These are phyloP conservation scores for Fusarium guadeloupense DNA, from an alignment of 2,329 filamentous ascomycete species.

Conservation along the genomic window DNA sequence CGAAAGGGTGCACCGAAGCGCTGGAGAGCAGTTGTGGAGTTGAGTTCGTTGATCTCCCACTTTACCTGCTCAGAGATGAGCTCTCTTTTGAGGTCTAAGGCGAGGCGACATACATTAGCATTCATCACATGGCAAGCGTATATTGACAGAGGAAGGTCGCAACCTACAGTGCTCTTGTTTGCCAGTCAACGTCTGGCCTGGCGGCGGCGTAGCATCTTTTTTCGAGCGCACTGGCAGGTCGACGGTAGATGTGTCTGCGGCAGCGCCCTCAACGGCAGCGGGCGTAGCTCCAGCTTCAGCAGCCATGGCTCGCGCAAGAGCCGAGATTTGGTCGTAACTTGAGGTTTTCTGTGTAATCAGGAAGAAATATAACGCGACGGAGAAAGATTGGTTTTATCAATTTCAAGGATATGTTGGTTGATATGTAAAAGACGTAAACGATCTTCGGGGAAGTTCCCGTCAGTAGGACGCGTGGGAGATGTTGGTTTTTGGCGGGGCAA, in stretches of 20 bases:
- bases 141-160: not conserved
- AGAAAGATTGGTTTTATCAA: constrained; percentile 9
- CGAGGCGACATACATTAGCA: constrained; percentile 21
- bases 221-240: constrained; percentile 47
- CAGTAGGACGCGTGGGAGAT: constrained; percentile 13
- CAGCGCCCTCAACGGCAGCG: constrained; percentile 33
- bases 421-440: constrained; percentile 12
- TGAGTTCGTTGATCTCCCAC: constrained; percentile 90
- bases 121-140: not conserved
- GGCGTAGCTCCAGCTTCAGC: constrained; percentile 40
- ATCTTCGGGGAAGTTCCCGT: constrained; percentile 16
- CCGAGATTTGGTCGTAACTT: constrained; percentile 13
- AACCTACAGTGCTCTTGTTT: constrained; percentile 96
- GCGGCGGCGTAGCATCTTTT: constrained; percentile 47
- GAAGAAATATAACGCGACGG: not conserved
- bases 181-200: constrained; percentile 74
- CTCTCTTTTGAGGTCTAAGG: constrained; percentile 90
- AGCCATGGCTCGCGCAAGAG: constrained; percentile 42
- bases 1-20: constrained; percentile 96
- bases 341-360: not conserved
- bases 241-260: constrained; percentile 23
- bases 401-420: constrained; percentile 9
- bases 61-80: constrained; percentile 89
- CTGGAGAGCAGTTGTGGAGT: constrained; percentile 91
- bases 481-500: constrained; percentile 39